A percentile compares a stretch with the other conserved stretches of the same genome.
These are phyloP conservation scores for Halophytophthora batemanensis DNA, from an alignment of 352 stramenopile genomes.

Conservation along the genomic window DNA sequence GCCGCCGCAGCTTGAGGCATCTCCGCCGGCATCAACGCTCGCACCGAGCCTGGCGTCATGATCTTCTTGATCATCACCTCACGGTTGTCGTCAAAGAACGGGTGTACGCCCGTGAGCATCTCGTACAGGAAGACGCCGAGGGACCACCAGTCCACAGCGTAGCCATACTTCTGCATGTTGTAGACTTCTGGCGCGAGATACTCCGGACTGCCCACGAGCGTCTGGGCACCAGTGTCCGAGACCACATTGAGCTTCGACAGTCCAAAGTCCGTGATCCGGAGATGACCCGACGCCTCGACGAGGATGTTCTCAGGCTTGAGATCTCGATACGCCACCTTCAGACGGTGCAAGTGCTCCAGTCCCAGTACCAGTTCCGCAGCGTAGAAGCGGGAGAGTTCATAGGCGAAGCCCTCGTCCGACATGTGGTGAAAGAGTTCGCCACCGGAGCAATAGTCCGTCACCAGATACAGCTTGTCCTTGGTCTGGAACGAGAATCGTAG, in stretches of 20 bases:
- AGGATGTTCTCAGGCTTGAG: slow-evolving; percentile 97
- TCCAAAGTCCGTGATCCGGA: slow-evolving; percentile 97
- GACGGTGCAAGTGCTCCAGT: slow-evolving; percentile 94
- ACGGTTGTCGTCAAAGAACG: slow-evolving; percentile 87
- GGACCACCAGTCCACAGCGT: slow-evolving; percentile 92
- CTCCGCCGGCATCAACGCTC: slow-evolving; percentile 54
- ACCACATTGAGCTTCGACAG: slow-evolving; percentile 77
- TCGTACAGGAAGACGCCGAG: slow-evolving; percentile 89
- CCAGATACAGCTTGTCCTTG: slow-evolving; percentile 85
- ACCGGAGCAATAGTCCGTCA: slow-evolving; percentile 89
- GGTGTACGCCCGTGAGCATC: slow-evolving; percentile 88
- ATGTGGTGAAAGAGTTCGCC: slow-evolving; percentile 99
- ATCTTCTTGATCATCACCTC: slow-evolving; percentile 87
- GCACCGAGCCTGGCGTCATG: slow-evolving; percentile 63
- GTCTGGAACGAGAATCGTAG: slow-evolving; percentile 98
- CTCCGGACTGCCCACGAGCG: slow-evolving; percentile 80
- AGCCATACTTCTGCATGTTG: slow-evolving; percentile 70
- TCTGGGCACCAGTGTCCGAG: slow-evolving; percentile 64
- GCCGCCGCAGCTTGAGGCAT: slow-evolving; percentile 69
- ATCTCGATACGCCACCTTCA: slow-evolving; percentile 96
- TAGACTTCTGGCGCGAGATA: slow-evolving; percentile 90
- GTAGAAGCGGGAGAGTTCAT: slow-evolving; percentile 91
- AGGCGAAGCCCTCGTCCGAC: slow-evolving; percentile 78
- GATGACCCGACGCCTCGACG: slow-evolving; percentile 86
- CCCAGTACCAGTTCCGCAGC: slow-evolving; percentile 94